Conservation (phyloP, 208 protist genomes). For the Leishmania braziliensis region DNA sequence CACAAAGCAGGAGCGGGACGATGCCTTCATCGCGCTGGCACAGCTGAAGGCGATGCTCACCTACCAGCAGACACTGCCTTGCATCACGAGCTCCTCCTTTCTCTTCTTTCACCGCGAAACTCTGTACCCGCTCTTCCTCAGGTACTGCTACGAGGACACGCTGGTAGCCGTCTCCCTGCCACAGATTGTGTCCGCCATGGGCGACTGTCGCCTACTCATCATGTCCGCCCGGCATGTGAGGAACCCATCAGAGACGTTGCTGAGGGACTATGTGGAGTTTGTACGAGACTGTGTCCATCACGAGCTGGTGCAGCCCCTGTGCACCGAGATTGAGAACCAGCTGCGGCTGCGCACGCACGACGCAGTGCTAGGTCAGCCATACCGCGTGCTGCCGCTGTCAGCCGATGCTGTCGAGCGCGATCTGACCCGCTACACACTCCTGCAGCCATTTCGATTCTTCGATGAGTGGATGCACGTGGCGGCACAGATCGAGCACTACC, state of each 20-base stretch:
- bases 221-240: conserved; percentile 37
- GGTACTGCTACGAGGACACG: conserved; percentile 76
- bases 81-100: conserved; percentile 81
- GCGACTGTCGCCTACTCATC: conserved; percentile 54
- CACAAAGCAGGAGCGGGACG: conserved; percentile 55
- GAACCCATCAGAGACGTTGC: conserved; percentile 24
- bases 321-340: conserved; percentile 94
- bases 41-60: conserved; percentile 71
- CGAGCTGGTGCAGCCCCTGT: conserved; percentile 70
- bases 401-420: conserved; percentile 38
- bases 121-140: conserved; percentile 87
- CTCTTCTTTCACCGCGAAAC: conserved; percentile 89
- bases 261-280: conserved; percentile 61
- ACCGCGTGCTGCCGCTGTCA: conserved; percentile 23
- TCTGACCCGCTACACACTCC: conserved; percentile 76
- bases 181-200: conserved; percentile 73
- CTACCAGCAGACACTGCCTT: conserved; percentile 50
- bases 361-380: conserved; percentile 50
- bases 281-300: conserved; percentile 53
- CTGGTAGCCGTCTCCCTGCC: conserved; percentile 58
- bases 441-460: conserved; percentile 87
- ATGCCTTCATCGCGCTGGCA: conserved; percentile 60
- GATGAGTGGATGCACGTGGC: conserved; percentile 74
- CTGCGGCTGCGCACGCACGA: conserved; percentile 93
- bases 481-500: conserved; percentile 88